Evolutionary conservation across 495 filamentous ascomycete species (phyloP).

Genomic region (Friedmanniomyces endolithicus): DNA sequence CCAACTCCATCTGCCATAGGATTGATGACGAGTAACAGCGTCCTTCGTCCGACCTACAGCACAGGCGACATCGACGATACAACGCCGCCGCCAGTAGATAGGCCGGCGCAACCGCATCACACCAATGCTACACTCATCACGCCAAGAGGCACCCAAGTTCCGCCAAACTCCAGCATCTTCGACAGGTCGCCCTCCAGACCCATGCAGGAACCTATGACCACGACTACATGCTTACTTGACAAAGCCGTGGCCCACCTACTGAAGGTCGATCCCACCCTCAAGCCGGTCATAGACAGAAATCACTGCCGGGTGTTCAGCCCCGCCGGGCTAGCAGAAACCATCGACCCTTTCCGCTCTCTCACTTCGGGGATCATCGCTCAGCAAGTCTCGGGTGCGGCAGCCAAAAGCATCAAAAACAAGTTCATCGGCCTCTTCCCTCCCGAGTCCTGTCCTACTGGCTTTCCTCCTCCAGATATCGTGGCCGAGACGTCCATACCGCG

Average conservation of each 20-base stretch:
- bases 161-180: slow-evolving; percentile 40
- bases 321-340: slow-evolving; percentile 64
- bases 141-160: slow-evolving; percentile 57
- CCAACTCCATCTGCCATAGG: slow-evolving; percentile 25
- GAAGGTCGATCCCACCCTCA: slow-evolving; percentile 59
- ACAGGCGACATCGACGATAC: slow-evolving; percentile 24
- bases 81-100: slow-evolving; percentile 37
- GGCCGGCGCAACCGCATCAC: slow-evolving; percentile 49
- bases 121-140: slow-evolving; percentile 72
- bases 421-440: slow-evolving; percentile 66
- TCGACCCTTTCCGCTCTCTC: slow-evolving; percentile 79
- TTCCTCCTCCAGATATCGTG: slow-evolving; percentile 69
- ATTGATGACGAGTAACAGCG: slow-evolving; percentile 22
- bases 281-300: slow-evolving; percentile 58
- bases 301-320: slow-evolving; percentile 69
- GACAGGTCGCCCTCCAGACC: slow-evolving; percentile 45
- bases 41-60: slow-evolving; percentile 16
- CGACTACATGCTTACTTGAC: slow-evolving; percentile 48
- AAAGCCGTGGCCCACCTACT: slow-evolving; percentile 70
- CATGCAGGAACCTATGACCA: slow-evolving; percentile 34
- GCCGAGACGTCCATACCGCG: slow-evolving; percentile 43
- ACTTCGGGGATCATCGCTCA: slow-evolving; percentile 83
- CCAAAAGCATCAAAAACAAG: slow-evolving; percentile 70
- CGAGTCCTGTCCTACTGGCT: slow-evolving; percentile 30
- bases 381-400: slow-evolving; percentile 87